Evolutionary conservation across 1,139 yeast genomes (phyloP), one percentile per base, ranked within the genome.

Genomic region (Geotrichum candidum): DNA sequence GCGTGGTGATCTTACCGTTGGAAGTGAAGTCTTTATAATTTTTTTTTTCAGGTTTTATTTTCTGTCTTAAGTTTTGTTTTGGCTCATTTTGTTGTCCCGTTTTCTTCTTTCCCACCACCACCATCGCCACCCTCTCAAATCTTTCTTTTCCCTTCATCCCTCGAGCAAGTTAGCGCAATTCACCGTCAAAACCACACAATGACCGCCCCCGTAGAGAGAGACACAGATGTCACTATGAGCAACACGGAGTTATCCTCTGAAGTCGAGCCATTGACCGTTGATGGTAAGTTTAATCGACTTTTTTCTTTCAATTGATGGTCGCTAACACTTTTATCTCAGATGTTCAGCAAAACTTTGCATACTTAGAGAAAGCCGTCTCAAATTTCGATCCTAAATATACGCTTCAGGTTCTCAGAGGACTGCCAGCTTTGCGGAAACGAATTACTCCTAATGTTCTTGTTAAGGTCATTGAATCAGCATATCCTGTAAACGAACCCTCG

Each of bases 331-430:
- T 41, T 77, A 2, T 76, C 69, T 70, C 61, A 61, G 86, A 84
- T 67, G 80, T 84, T 68, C 83, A 81, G 65, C 81, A 76, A 67
- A 78, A 82, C 57, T 83, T 85, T 68, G 78, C 77, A 35, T 80
- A 85, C 64, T 79, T 88, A 66, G 81, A 81, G 64, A 87, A 87
- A 73, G 90, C 96, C 0, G 89, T 90, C 5, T 75, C 84, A 59
- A 84, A 85, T 63, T 85, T 86, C 71, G 99, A 94, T 75, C 90
- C 96, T 67, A 84, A 97, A 67, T 90, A 87, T 75, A 84, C 94
- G 58, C 82, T 95, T 74, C 88, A 88, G 72, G 94, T 90, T 22
- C 82, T 94, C 67, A 86, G 97, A 68, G 96, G 90, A 64, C 79
- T 92, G 68, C 90, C 95, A 7, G 79, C 85, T 3, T 78, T 92